Base-by-base conservation (phyloP, 805 yeast species). In the Suhomyces vadensis region DNA sequence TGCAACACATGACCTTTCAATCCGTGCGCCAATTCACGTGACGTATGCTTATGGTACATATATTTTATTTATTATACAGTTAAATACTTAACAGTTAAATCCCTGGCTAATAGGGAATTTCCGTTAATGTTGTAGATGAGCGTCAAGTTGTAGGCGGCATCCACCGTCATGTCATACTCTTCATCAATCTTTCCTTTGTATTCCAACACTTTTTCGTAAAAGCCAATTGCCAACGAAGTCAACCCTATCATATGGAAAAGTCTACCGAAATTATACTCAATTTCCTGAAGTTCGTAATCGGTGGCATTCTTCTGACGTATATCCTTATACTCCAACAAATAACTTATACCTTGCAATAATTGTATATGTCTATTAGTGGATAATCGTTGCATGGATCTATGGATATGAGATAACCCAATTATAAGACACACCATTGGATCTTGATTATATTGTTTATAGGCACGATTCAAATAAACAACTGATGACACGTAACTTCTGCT, bases 321-420 rank as follows among this genome's bases (percentile, higher is more conserved):
- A 13, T 78, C 80, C 31, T 74, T 72, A 55, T 94, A 94, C 52
- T 88, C 94, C 57, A 78, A 64, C 48, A 94, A 60, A 55, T 79
- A 90, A 44, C 91, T 81, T 37, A 94, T 66, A 0, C 97, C 97
- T 57, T 94, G 97, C 1, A 94, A 67, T 17, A 94, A 72, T 58
- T 91, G 97, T 46, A 86, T 74, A 57, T 92, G 97, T 44, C 97
- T 79, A 61, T 89, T 87, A 5, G 83, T 75, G 4, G 96, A 84
- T 46, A 87, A 81, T 49, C 99, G 74, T 64, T 94, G 98, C 82
- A 91, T 84, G 0, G 97, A 86, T 35, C 98, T 75, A 55, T 92
- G 97, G 19, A 91, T 69, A 64, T 90, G 91, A 0, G 91, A 82
- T 31, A 94, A 63, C 0, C 94, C 97, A 36, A 87, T 70, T 27